These are phyloP conservation scores for Coemansia sp. DNA, from an alignment of 192 early-diverging fungal species.

Conservation along the genomic window DNA sequence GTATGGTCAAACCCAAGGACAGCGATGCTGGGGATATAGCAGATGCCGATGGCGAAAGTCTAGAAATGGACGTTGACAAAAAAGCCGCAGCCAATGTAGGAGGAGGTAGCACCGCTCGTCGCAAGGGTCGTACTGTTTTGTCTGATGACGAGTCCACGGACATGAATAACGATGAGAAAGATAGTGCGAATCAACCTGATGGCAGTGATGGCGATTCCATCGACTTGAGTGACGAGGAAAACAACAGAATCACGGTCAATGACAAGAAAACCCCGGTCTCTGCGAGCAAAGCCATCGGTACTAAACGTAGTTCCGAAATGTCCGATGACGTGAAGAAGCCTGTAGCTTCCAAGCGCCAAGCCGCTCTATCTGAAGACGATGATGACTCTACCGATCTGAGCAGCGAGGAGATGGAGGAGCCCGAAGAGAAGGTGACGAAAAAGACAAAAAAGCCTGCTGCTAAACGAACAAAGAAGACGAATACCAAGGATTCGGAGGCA, in stretches of 20 bases:
- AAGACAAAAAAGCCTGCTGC: constrained; percentile 3
- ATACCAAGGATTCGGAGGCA: neutral
- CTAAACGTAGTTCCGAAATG: too few relatives aligned
- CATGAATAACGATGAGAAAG: neutral
- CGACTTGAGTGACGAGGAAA: neutral
- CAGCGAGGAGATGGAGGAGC: constrained; percentile 1
- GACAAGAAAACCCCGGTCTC: neutral
- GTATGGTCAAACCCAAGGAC: constrained; percentile 18
- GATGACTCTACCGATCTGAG: neutral
- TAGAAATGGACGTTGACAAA: neutral
- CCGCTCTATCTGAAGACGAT: constrained; percentile 8
- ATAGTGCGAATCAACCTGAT: too few relatives aligned
- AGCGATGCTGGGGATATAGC: neutral
- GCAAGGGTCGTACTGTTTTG: constrained; percentile 16
- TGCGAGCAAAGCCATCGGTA: neutral
- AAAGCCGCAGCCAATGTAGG: neutral
- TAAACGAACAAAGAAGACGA: constrained; percentile 26
- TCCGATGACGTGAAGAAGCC: too few relatives aligned
- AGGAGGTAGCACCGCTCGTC: neutral
- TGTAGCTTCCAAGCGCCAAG: constrained; percentile 16
- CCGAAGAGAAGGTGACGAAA: constrained; percentile 3
- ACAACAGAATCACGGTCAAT: too few relatives aligned
- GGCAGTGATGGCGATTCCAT: neutral
- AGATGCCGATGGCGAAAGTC: neutral
- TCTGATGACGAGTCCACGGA: constrained; percentile 14